Evolutionary conservation across 257 asterid species (phyloP).

Genomic region (Solanum ossicruentum): DNA sequence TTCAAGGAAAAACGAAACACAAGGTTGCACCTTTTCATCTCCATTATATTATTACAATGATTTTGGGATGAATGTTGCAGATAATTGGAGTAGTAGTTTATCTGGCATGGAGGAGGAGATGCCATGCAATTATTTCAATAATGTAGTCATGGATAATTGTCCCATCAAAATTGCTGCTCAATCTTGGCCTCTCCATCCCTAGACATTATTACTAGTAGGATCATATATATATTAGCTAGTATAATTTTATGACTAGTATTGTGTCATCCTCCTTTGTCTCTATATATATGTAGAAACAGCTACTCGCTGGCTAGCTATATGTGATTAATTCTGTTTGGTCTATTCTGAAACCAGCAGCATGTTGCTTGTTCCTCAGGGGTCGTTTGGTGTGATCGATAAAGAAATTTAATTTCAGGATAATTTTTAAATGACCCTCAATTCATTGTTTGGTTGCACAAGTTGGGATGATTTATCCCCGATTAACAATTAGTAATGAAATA

Average conservation of each 20-base stretch:
- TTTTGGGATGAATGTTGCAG: background rate
- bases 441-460: too few relatives aligned
- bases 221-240: background rate
- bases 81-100: background rate
- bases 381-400: too few relatives aligned
- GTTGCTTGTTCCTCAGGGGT: background rate
- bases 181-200: slow-evolving; percentile 19
- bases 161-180: slow-evolving; percentile 12
- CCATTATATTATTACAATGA: background rate
- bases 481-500: too few relatives aligned
- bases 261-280: background rate
- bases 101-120: background rate
- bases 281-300: background rate
- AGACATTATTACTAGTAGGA: background rate
- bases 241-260: background rate
- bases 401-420: too few relatives aligned
- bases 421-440: too few relatives aligned
- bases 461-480: too few relatives aligned
- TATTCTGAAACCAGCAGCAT: background rate
- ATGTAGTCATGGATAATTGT: background rate
- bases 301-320: background rate
- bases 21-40: background rate
- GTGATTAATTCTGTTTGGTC: background rate
- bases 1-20: background rate
- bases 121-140: background rate